phyloP scores from a whole-genome alignment of 768 basidiomycete genomes.

The Cystoderma amianthinum region DNA sequence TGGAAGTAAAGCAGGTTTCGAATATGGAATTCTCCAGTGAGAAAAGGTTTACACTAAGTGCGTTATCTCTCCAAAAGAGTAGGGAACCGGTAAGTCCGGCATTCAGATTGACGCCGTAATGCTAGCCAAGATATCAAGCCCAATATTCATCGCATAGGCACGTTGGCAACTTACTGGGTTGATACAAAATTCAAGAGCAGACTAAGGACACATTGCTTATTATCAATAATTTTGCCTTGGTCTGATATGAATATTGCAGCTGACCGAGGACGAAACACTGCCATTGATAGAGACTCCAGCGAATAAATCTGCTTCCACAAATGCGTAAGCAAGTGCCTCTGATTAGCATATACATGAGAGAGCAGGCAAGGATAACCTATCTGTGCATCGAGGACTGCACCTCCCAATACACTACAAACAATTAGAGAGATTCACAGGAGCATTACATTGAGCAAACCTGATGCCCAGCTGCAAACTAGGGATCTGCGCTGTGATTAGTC shows the following conservation, averaged over 20 bases:
- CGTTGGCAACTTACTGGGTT: neutral
- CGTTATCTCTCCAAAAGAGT: conserved; percentile 9
- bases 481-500: conserved; percentile 1
- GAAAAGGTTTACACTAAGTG: neutral
- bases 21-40: neutral
- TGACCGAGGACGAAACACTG: conserved; percentile 8
- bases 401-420: conserved; percentile 12
- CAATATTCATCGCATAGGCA: neutral
- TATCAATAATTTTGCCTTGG: too few species aligned
- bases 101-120: conserved; percentile 11
- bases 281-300: conserved; percentile 12
- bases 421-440: too few species aligned
- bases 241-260: too few species aligned
- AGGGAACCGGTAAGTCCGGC: conserved; percentile 14
- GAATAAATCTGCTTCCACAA: conserved; percentile 11
- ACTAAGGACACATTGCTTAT: conserved; percentile 2
- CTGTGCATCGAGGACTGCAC: conserved; percentile 12
- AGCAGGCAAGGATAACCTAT: neutral
- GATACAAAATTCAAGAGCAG: conserved; percentile 1
- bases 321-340: conserved; percentile 3
- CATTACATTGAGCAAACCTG: too few species aligned
- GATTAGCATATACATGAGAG: neutral
- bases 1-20: neutral
- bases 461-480: conserved; percentile 16
- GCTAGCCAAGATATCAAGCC: neutral